A percentile compares a stretch with the other conserved stretches of the same genome.
phyloP scores from a whole-genome alignment of 495 filamentous ascomycete species.

The Aspergillus funiculosus region DNA sequence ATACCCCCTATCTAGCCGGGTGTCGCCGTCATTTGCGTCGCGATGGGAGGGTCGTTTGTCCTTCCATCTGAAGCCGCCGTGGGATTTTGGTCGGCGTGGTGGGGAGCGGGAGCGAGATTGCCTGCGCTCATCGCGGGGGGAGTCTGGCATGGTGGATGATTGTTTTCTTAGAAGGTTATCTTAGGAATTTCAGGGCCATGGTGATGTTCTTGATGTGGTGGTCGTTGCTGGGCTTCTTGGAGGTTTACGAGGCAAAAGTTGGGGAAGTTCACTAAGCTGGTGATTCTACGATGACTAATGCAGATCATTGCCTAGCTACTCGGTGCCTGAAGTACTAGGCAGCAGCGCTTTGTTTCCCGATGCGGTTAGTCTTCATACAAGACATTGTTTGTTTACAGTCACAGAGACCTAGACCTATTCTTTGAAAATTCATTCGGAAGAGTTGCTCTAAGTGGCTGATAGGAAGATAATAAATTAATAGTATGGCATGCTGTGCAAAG shows the following conservation, averaged over 20 bases:
- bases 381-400: neutral
- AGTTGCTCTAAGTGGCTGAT: too few species aligned
- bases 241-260: neutral
- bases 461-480: too few species aligned
- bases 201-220: neutral
- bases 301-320: neutral
- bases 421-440: too few species aligned
- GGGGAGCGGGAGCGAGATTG: slow-evolving; percentile 17
- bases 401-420: too few species aligned
- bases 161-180: neutral
- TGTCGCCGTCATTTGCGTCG: slow-evolving; percentile 1
- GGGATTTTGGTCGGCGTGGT: slow-evolving; percentile 13
- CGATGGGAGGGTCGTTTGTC: slow-evolving; percentile 12
- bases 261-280: too few species aligned
- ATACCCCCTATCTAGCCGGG: slow-evolving; percentile 9
- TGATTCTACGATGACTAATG: slow-evolving; percentile 3
- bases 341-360: neutral
- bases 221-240: neutral
- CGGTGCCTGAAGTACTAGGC: neutral
- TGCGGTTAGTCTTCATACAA: neutral
- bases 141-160: slow-evolving; percentile 6
- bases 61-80: slow-evolving; percentile 17
- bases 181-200: neutral
- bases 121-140: slow-evolving; percentile 4
- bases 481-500: too few species aligned